phyloP scores from a whole-genome alignment of 805 yeast species.

The Nakazawaea wickerhamii region DNA sequence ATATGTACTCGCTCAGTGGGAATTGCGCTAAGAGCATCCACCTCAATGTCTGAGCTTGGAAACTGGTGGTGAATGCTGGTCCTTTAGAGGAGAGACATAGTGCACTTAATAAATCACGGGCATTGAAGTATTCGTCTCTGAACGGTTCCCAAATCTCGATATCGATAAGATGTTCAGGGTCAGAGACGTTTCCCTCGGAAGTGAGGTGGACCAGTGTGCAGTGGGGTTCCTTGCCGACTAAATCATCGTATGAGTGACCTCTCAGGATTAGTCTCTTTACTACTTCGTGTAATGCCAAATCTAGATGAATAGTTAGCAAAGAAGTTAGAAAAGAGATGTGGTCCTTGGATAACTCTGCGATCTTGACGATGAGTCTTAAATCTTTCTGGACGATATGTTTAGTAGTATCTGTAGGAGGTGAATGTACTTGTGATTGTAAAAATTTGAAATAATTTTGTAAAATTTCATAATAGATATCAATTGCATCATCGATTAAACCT shows the following conservation, averaged over 20 bases:
- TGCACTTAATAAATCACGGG: constrained; percentile 72
- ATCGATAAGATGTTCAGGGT: constrained; percentile 24
- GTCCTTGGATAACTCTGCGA: constrained; percentile 48
- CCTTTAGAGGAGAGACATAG: constrained; percentile 57
- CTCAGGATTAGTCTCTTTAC: constrained; percentile 23
- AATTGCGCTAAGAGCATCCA: constrained; percentile 73
- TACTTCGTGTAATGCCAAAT: constrained; percentile 10
- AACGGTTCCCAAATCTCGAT: constrained; percentile 65
- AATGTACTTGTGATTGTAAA: constrained; percentile 30
- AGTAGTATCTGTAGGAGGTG: constrained; percentile 35
- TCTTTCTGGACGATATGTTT: constrained; percentile 66
- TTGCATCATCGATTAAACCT: constrained; percentile 57
- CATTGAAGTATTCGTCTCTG: constrained; percentile 70
- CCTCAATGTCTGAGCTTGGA: constrained; percentile 38
- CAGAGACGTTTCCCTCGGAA: constrained; percentile 3
- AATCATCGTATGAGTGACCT: constrained; percentile 39
- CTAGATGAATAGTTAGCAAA: constrained; percentile 9
- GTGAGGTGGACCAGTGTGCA: not conserved
- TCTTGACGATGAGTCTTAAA: constrained; percentile 60
- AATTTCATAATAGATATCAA: constrained; percentile 60
- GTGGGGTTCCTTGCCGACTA: constrained; percentile 16
- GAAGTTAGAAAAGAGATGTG: constrained; percentile 23
- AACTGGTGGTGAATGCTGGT: constrained; percentile 50
- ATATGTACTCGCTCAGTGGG: constrained; percentile 55
- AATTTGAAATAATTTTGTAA: constrained; percentile 53